Base-by-base conservation (phyloP, 164 flowering plant genomes). In the Umbellularia californica region DNA sequence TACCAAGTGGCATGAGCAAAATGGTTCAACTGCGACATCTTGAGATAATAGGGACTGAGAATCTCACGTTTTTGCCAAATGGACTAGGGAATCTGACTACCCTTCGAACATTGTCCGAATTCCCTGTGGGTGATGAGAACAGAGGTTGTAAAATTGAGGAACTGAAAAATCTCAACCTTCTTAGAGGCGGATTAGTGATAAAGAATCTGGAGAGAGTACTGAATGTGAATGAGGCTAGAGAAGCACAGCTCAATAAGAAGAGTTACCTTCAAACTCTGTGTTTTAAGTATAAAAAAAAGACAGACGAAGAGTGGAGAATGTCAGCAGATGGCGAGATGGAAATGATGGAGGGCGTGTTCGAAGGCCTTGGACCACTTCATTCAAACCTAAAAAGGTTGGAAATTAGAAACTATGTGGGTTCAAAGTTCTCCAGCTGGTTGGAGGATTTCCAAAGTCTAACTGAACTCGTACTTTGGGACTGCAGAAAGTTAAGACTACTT, bases 1-100 rank as follows among this genome's bases (percentile, higher is more conserved):
- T 58, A 15, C 63, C 63, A 58, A 58, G 63, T 15, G 63, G 63
- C 19, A 58, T 58, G 63, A 58, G 63, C 63, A 58, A 58, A n/a
- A 58, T 58, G 63, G 22, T 15, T 10, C 10, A n/a, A 17, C 22
- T 58, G 3, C 19, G 63, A 19, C 63, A 58, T 58, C 63, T 58
- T 58, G n/a, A 58, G n/a, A 58, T 15, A 17, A 0, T 2, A 58
- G 0, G 0, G 0, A 15, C 64, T 0, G 0, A 0, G 0, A 0
- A 4, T 60, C 23, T 20, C 64, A 17, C 2, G 23, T 7, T 60
- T 60, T 22, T 7, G 22, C 64, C 64, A 20, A 60, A 19, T 60
- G 63, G 63, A 58, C 63, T 58, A 0, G 63, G 22, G 19, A 58
- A 58, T 15, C 63, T 58, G 22, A 58, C 3, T 6, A 7, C 63